Evolutionary conservation across 2,329 filamentous ascomycete genomes (phyloP).

Genomic region (Aspergillus aculeatinus): DNA sequence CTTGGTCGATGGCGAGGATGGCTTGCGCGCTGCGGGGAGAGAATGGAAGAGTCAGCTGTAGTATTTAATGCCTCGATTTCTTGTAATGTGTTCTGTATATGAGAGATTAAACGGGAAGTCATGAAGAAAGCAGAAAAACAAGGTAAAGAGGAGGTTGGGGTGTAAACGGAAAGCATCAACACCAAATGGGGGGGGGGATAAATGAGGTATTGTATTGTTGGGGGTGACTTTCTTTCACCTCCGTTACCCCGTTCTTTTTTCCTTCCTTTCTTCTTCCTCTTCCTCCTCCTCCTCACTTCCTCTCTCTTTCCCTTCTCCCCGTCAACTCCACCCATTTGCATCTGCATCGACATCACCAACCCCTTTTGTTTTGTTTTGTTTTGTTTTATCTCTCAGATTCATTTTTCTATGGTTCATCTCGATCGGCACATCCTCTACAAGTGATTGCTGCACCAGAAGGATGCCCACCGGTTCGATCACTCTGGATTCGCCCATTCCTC

Average conservation of each 20-base stretch:
- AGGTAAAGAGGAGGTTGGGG: not conserved
- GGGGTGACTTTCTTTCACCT: not conserved
- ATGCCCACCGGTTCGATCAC: slow-evolving; percentile 36
- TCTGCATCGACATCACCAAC: not conserved
- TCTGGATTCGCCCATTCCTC: slow-evolving; percentile 36
- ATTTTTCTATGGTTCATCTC: not conserved
- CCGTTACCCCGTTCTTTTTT: too few relatives aligned
- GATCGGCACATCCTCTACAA: not conserved
- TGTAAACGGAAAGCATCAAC: too few relatives aligned
- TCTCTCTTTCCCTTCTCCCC: slow-evolving; percentile 1
- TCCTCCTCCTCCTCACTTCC: slow-evolving; percentile 5
- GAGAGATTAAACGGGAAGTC: too few relatives aligned
- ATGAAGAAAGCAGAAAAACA: not conserved
- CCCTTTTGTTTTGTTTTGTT: not conserved
- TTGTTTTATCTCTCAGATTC: not conserved
- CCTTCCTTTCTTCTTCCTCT: not conserved
- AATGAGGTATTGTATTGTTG: too few relatives aligned
- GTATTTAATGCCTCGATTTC: not conserved
- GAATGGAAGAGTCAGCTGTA: slow-evolving; percentile 45
- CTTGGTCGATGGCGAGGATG: slow-evolving; percentile 73
- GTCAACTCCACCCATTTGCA: not conserved
- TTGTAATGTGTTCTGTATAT: too few relatives aligned
- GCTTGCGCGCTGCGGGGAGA: slow-evolving; percentile 58
- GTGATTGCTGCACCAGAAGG: slow-evolving; percentile 6
- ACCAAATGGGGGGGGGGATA: too few relatives aligned